Percentiles rank a stretch among this genome's conserved stretches.
These are phyloP conservation scores for Fusarium sp. DNA, from an alignment of 2,329 filamentous ascomycete species.

Conservation along the genomic window DNA sequence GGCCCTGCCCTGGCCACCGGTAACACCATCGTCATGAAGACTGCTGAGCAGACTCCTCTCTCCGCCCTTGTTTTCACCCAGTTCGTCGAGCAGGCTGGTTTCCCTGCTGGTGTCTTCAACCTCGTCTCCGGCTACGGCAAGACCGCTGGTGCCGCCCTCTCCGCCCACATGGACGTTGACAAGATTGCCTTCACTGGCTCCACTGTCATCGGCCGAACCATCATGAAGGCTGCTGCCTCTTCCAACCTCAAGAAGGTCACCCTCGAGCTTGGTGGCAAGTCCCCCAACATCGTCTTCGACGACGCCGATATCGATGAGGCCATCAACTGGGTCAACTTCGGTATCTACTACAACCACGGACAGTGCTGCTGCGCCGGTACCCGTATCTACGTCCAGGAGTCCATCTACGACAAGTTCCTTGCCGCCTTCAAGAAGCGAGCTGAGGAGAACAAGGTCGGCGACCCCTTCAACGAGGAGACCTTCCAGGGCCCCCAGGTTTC, in stretches of 20 bases:
- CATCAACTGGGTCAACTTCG: conserved; percentile 82
- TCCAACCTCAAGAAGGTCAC: conserved; percentile 88
- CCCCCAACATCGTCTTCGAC: conserved; percentile 82
- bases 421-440: conserved; percentile 83
- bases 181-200: conserved; percentile 88
- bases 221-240: conserved; percentile 83
- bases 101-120: conserved; percentile 83
- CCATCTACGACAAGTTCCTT: conserved; percentile 89
- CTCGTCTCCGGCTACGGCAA: conserved; percentile 83
- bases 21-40: conserved; percentile 80
- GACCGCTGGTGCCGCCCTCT: conserved; percentile 80
- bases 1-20: conserved; percentile 78
- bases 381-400: conserved; percentile 87
- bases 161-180: conserved; percentile 83
- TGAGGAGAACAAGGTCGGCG: conserved; percentile 79
- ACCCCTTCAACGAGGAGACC: conserved; percentile 82
- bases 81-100: conserved; percentile 80
- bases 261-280: conserved; percentile 84
- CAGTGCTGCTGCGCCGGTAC: conserved; percentile 81
- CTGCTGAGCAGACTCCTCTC: conserved; percentile 81
- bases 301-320: conserved; percentile 83
- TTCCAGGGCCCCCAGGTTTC: conserved; percentile 93
- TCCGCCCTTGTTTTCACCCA: conserved; percentile 74
- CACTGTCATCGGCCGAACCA: conserved; percentile 76
- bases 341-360: conserved; percentile 75